These are phyloP conservation scores for Plenodomus biglobosus DNA, from an alignment of 2,329 filamentous ascomycete genomes.

Conservation along the genomic window DNA sequence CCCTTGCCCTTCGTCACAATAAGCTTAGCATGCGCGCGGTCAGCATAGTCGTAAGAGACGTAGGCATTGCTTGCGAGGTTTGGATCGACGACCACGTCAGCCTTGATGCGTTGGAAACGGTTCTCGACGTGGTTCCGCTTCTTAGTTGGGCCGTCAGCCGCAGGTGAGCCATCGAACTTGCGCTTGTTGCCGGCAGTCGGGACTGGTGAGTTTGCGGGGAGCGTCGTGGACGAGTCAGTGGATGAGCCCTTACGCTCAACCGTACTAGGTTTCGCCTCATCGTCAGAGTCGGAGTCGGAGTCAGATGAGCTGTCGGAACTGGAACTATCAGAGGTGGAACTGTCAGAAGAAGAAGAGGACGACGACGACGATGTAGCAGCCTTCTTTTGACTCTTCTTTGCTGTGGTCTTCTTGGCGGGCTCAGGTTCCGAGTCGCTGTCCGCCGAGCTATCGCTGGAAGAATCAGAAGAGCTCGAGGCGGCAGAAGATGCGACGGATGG, in stretches of 20 bases:
- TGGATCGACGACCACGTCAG: slow-evolving; percentile 67
- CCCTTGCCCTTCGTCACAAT: slow-evolving; percentile 92
- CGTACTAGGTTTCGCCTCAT: slow-evolving; percentile 33
- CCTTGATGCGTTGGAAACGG: slow-evolving; percentile 77
- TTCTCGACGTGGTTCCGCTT: slow-evolving; percentile 42
- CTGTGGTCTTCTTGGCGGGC: slow-evolving; percentile 13
- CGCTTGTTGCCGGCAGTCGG: slow-evolving; percentile 46
- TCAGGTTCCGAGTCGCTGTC: slow-evolving; percentile 28
- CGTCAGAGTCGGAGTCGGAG: slow-evolving; percentile 18
- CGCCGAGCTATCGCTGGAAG: slow-evolving; percentile 28
- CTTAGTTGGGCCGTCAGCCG: slow-evolving; percentile 36
- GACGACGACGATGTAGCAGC: slow-evolving; percentile 20
- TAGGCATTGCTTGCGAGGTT: slow-evolving; percentile 78
- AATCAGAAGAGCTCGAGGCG: slow-evolving; percentile 35
- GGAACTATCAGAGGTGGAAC: slow-evolving; percentile 19
- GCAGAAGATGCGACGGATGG: slow-evolving; percentile 34
- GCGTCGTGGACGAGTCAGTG: slow-evolving; percentile 46
- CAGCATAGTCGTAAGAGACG: slow-evolving; percentile 81
- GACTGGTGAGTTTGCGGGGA: slow-evolving; percentile 32
- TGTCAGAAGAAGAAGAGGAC: slow-evolving; percentile 19
- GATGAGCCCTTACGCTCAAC: slow-evolving; percentile 48
- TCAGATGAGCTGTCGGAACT: slow-evolving; percentile 23
- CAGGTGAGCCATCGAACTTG: slow-evolving; percentile 40
- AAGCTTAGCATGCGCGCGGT: slow-evolving; percentile 83
- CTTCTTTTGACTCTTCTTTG: slow-evolving; percentile 21